Percentiles rank a stretch among this genome's conserved stretches.
Evolutionary conservation across 768 basidiomycete species (phyloP).

Genomic region (Galerina sulciceps): DNA sequence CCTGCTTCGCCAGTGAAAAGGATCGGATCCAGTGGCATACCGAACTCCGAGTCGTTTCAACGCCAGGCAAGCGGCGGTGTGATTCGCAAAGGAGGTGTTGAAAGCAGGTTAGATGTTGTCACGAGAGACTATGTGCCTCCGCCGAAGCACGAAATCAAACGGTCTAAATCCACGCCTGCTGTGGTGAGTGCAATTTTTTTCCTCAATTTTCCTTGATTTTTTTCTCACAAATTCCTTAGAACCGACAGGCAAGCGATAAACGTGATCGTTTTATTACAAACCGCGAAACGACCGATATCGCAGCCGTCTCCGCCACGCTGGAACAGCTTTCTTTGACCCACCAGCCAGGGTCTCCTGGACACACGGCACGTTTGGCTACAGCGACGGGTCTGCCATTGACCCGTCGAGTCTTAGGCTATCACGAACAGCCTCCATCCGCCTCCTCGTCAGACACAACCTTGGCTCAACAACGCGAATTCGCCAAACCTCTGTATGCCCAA

Average conservation of each 20-base stretch:
- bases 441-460: slow-evolving; percentile 75
- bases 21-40: slow-evolving; percentile 47
- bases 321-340: slow-evolving; percentile 65
- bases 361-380: slow-evolving; percentile 76
- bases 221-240: slow-evolving; percentile 27
- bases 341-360: slow-evolving; percentile 67
- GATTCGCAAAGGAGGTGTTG: slow-evolving; percentile 77
- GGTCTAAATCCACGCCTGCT: slow-evolving; percentile 76
- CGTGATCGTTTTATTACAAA: slow-evolving; percentile 78
- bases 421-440: slow-evolving; percentile 82
- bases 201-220: slow-evolving; percentile 12
- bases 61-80: slow-evolving; percentile 71
- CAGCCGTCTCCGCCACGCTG: slow-evolving; percentile 61
- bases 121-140: slow-evolving; percentile 79
- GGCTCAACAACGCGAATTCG: slow-evolving; percentile 77
- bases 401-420: slow-evolving; percentile 85
- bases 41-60: slow-evolving; percentile 56
- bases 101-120: slow-evolving; percentile 77
- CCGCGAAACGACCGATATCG: slow-evolving; percentile 43
- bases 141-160: slow-evolving; percentile 62
- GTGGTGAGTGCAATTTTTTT: slow-evolving; percentile 39
- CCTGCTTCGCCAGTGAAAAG: slow-evolving; percentile 72
- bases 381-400: slow-evolving; percentile 79
- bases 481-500: slow-evolving; percentile 71
- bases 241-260: slow-evolving; percentile 48